These are phyloP conservation scores for Coprinopsis sp. DNA, from an alignment of 768 basidiomycete species.

Conservation along the genomic window DNA sequence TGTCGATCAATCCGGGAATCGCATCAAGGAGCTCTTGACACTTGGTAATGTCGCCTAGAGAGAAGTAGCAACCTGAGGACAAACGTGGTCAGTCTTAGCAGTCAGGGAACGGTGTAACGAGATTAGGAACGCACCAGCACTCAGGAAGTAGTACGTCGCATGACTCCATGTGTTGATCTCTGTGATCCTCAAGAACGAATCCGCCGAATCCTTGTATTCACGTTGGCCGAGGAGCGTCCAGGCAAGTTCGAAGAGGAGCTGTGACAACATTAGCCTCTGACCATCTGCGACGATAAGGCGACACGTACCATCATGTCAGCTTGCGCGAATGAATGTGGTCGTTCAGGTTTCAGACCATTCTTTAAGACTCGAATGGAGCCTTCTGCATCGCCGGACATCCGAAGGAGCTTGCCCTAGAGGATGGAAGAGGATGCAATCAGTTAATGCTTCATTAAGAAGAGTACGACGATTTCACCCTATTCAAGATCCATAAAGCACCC, in stretches of 20 bases:
- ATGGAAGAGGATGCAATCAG: too few relatives aligned
- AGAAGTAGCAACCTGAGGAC: constrained; percentile 60
- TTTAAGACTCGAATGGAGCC: constrained; percentile 61
- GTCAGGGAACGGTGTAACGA: too few relatives aligned
- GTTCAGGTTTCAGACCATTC: constrained; percentile 50
- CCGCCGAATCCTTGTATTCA: constrained; percentile 61
- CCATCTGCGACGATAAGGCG: neutral
- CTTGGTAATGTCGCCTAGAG: constrained; percentile 47
- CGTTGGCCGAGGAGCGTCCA: constrained; percentile 59
- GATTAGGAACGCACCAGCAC: constrained; percentile 57
- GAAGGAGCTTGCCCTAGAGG: constrained; percentile 75
- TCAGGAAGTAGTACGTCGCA: constrained; percentile 73
- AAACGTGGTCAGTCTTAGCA: constrained; percentile 2
- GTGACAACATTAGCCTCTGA: neutral
- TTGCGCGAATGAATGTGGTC: constrained; percentile 56
- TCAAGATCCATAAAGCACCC: constrained; percentile 71
- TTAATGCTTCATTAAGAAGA: too few relatives aligned
- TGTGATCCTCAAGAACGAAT: constrained; percentile 59
- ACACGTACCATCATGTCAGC: constrained; percentile 62
- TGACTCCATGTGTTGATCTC: constrained; percentile 76
- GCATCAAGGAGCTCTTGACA: constrained; percentile 59
- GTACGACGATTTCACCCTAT: constrained; percentile 59
- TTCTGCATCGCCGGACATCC: constrained; percentile 64
- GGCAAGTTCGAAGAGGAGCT: constrained; percentile 75
- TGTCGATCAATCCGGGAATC: constrained; percentile 56